Percentiles rank a stretch among this genome's conserved stretches.
Conservation (phyloP, 805 yeast genomes). For the Saccharomycopsis sp. region DNA sequence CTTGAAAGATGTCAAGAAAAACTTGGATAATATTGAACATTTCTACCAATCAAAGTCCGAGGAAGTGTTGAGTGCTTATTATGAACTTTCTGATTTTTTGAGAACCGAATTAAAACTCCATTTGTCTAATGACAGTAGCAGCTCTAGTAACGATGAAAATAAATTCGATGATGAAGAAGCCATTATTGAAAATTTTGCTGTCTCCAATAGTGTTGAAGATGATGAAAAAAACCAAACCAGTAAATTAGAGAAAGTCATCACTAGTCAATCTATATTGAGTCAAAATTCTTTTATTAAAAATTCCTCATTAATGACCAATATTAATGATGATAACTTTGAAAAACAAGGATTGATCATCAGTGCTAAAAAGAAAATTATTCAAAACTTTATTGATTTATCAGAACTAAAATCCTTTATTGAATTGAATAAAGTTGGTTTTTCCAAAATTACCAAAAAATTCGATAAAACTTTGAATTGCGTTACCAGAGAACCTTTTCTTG, state of each 20-base stretch:
- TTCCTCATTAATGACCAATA: slow-evolving; percentile 4
- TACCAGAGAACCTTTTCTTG: slow-evolving; percentile 2
- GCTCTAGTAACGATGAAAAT: background rate
- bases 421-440: slow-evolving; percentile 78
- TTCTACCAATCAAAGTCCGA: background rate
- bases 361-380: slow-evolving; percentile 49
- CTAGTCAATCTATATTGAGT: background rate
- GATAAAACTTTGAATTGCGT: slow-evolving; percentile 61
- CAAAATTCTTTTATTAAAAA: background rate
- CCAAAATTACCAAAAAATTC: slow-evolving; percentile 84
- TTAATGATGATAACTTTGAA: background rate
- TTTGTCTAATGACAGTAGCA: background rate
- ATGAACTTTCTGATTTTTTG: background rate
- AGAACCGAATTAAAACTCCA: background rate
- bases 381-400: slow-evolving; percentile 61
- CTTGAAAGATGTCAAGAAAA: background rate
- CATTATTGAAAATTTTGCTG: background rate
- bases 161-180: background rate
- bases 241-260: background rate
- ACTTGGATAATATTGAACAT: background rate
- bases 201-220: background rate
- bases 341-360: background rate
- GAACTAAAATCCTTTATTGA: slow-evolving; percentile 80
- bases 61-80: background rate
- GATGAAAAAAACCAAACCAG: background rate